A percentile compares a stretch with the other conserved stretches of the same genome.
Evolutionary conservation across 129 eudicot species (phyloP).

Genomic region (Artemisia annua): DNA sequence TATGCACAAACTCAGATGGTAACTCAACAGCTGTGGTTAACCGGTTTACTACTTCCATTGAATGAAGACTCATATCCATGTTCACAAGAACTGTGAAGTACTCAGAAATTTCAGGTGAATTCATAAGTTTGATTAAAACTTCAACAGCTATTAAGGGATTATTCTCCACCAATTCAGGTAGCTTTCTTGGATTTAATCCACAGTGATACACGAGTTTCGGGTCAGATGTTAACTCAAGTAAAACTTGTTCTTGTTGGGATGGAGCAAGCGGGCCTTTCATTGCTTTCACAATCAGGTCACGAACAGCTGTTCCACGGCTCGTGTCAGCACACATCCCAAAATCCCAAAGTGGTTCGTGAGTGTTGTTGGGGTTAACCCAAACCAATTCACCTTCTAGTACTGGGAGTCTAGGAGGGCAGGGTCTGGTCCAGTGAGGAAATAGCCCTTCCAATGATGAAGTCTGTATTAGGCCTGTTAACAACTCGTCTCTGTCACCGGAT

Average conservation of each 20-base stretch:
- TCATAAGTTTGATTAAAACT: conserved; percentile 77
- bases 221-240: conserved; percentile 55
- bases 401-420: conserved; percentile 83
- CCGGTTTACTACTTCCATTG: conserved; percentile 99
- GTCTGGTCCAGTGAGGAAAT: conserved; percentile 87
- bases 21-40: conserved; percentile 89
- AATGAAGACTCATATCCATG: conserved; percentile 99
- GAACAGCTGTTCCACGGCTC: conserved; percentile 48
- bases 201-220: conserved; percentile 93
- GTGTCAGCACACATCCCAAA: conserved; percentile 97
- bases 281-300: conserved; percentile 22
- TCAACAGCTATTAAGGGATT: conserved; percentile 95
- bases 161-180: conserved; percentile 93
- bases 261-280: too few relatives aligned
- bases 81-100: conserved; percentile 85
- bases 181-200: conserved; percentile 84
- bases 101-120: conserved; percentile 85
- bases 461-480: conserved; percentile 55
- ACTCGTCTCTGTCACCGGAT: conserved; percentile 72
- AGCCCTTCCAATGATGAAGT: conserved; percentile 68
- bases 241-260: too few relatives aligned
- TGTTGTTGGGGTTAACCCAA: conserved; percentile 92
- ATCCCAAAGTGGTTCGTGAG: conserved; percentile 95
- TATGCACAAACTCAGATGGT: conserved; percentile 89
- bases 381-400: conserved; percentile 76